Percentiles rank a stretch among this genome's conserved stretches.
Conservation (phyloP, 2,329 filamentous ascomycete species). For the Fusarium continuum region DNA sequence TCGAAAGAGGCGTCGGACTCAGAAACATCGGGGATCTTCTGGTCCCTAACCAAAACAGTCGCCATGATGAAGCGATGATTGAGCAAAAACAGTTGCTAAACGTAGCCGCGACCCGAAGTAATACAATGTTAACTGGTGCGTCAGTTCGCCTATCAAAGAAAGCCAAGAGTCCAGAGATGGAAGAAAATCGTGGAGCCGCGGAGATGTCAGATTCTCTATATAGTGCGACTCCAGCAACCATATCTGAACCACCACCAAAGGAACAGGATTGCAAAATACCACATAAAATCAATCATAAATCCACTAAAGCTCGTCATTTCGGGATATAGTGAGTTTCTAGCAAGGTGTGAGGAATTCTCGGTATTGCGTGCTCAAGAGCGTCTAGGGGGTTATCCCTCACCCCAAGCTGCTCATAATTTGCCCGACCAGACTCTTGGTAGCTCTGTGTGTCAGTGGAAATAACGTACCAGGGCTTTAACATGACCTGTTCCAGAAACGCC, state of each 20-base stretch:
- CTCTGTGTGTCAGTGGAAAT: too few relatives aligned
- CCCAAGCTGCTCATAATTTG: too few relatives aligned
- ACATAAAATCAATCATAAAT: neutral
- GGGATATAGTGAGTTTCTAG: neutral
- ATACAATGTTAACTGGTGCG: too few relatives aligned
- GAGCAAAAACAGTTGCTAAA: neutral
- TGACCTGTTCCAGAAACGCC: too few relatives aligned
- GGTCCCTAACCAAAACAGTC: neutral
- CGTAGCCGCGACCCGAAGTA: neutral
- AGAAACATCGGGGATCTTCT: neutral
- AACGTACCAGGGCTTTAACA: too few relatives aligned
- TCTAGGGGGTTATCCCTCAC: neutral
- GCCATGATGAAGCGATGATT: neutral
- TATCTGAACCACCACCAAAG: neutral
- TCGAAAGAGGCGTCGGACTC: neutral
- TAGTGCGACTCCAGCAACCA: neutral
- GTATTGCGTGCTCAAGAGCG: neutral
- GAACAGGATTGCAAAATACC: neutral
- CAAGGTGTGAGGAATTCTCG: neutral
- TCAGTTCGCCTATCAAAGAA: neutral
- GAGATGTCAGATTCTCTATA: neutral
- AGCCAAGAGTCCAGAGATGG: neutral
- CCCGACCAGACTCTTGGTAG: too few relatives aligned
- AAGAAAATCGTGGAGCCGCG: neutral
- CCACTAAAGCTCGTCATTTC: neutral